A percentile compares a stretch with the other conserved stretches of the same genome.
Evolutionary conservation across 2,329 filamentous ascomycete genomes (phyloP).

Genomic region (Fusarium irregulare): DNA sequence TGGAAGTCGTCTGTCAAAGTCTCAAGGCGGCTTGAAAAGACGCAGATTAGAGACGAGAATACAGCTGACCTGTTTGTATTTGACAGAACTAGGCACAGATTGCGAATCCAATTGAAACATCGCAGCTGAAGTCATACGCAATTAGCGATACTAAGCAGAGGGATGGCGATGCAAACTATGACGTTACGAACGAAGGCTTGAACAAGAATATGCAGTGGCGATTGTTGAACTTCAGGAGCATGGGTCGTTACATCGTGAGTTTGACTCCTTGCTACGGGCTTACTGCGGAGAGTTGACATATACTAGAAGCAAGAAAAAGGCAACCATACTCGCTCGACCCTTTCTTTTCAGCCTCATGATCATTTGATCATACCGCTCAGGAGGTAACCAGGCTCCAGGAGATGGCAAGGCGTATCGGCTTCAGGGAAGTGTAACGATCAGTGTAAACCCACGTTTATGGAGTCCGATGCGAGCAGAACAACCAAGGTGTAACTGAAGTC

Average conservation of each 20-base stretch:
- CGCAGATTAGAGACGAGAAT: background rate
- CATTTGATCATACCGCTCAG: background rate
- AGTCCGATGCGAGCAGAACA: background rate
- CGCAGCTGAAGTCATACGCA: background rate
- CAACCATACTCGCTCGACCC: too few relatives aligned
- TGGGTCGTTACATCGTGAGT: background rate
- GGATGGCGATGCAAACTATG: background rate
- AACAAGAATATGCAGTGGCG: background rate
- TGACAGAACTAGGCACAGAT: background rate
- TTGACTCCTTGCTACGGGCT: background rate
- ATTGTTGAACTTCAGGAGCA: background rate
- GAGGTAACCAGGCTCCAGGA: background rate
- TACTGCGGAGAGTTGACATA: background rate
- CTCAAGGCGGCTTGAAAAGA: background rate
- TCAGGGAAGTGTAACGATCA: background rate
- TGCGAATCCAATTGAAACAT: background rate
- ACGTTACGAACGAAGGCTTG: fast-evolving
- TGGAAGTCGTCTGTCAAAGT: background rate
- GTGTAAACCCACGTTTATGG: background rate
- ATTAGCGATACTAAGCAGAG: background rate
- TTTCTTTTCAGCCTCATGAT: background rate
- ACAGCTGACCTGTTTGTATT: background rate
- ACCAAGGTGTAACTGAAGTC: background rate
- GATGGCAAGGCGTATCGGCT: background rate
- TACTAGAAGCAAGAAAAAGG: background rate